Percentiles rank a stretch among this genome's conserved stretches.
Evolutionary conservation across 257 asterid species (phyloP).

Genomic region (Gentiana dahurica): DNA sequence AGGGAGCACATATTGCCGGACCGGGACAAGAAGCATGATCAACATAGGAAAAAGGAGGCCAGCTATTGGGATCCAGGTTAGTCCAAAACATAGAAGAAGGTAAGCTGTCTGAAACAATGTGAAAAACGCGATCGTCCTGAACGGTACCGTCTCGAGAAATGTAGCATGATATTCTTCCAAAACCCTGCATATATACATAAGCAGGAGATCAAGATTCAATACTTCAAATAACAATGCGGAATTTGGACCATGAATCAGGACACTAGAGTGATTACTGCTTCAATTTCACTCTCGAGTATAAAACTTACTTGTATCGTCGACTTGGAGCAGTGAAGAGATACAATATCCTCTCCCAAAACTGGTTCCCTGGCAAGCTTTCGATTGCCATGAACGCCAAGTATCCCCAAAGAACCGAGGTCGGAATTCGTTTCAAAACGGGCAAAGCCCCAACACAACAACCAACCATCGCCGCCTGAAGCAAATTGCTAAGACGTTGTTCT

Average conservation of each 20-base stretch:
- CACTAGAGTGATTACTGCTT: too few relatives aligned
- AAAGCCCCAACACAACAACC: conserved; percentile 82
- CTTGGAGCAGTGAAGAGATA: conserved; percentile 85
- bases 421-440: conserved; percentile 83
- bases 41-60: conserved; percentile 87
- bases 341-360: conserved; percentile 94
- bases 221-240: too few relatives aligned
- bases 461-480: conserved; percentile 80
- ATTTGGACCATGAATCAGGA: too few relatives aligned
- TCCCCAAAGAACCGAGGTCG: conserved; percentile 96
- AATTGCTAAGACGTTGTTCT: conserved; percentile 92
- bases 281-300: too few relatives aligned
- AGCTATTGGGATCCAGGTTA: conserved; percentile 95
- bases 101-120: conserved; percentile 79
- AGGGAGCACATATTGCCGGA: conserved; percentile 79
- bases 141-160: conserved; percentile 90
- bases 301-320: conserved; percentile 75
- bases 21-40: conserved; percentile 94
- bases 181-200: conserved; percentile 34
- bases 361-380: conserved; percentile 97
- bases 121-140: conserved; percentile 74
- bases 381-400: conserved; percentile 99
- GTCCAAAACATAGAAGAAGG: conserved; percentile 82
- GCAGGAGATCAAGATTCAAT: too few relatives aligned
- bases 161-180: conserved; percentile 73